Evolutionary conservation across 345 rosid genomes (phyloP).

Genomic region (Pistacia atlantica): DNA sequence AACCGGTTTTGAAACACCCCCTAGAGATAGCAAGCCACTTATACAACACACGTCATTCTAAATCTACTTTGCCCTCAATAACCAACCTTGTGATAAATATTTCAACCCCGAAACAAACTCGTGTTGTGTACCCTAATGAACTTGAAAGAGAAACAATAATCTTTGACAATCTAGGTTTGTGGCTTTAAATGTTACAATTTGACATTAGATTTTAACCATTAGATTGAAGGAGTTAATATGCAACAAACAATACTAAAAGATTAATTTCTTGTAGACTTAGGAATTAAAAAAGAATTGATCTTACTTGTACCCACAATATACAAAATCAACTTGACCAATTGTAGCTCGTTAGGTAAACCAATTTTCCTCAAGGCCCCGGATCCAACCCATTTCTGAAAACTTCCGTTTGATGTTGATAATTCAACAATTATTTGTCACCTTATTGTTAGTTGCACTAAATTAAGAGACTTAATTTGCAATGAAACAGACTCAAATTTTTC

Average conservation of each 20-base stretch:
- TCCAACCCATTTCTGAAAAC: not conserved
- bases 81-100: no score
- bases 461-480: not conserved
- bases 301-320: not conserved
- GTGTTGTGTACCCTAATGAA: no score
- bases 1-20: no score
- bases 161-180: no score
- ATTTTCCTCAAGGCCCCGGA: not conserved
- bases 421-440: not conserved
- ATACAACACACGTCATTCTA: no score
- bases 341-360: conserved; percentile 6
- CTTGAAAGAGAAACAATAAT: no score
- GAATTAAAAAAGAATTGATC: not conserved
- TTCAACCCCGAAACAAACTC: no score
- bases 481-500: conserved; percentile 3
- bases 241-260: not conserved
- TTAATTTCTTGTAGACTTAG: not conserved
- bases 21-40: no score
- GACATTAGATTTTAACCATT: no score
- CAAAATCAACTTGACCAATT: not conserved
- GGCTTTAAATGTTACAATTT: no score
- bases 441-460: not conserved
- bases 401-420: not conserved
- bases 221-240: no score
- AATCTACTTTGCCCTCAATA: no score